phyloP scores from a whole-genome alignment of 345 rosid genomes.

The Lenwebbia sp. region DNA sequence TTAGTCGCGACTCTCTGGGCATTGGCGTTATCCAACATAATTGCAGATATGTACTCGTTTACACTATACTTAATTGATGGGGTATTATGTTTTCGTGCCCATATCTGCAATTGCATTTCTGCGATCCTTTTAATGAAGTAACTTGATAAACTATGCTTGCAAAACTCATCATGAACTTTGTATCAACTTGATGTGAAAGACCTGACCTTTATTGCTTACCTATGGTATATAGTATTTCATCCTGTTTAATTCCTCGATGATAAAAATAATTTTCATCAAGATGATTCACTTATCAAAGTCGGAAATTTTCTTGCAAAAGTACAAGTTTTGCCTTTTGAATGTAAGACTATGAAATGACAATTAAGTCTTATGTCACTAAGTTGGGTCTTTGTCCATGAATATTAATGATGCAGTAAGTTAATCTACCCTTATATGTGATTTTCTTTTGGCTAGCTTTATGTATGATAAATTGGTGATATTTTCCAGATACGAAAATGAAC shows the following conservation, averaged over 20 bases:
- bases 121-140: neutral
- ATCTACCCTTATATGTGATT: no score
- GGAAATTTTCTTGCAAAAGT: neutral
- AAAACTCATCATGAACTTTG: neutral
- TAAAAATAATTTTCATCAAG: neutral
- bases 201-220: neutral
- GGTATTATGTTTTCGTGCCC: neutral
- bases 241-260: neutral
- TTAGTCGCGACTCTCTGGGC: neutral
- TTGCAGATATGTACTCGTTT: no score
- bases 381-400: neutral
- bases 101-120: neutral
- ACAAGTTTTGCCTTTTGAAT: no score
- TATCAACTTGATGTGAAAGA: neutral
- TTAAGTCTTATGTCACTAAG: neutral
- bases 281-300: neutral
- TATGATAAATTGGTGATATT: neutral
- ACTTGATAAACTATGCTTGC: neutral
- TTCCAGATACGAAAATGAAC: conserved; percentile 54
- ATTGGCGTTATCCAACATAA: neutral
- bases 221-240: neutral
- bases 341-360: neutral
- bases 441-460: neutral
- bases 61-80: neutral
- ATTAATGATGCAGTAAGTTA: no score